Evolutionary conservation across 2,329 filamentous ascomycete genomes (phyloP).

Genomic region (Venturia pyrina): DNA sequence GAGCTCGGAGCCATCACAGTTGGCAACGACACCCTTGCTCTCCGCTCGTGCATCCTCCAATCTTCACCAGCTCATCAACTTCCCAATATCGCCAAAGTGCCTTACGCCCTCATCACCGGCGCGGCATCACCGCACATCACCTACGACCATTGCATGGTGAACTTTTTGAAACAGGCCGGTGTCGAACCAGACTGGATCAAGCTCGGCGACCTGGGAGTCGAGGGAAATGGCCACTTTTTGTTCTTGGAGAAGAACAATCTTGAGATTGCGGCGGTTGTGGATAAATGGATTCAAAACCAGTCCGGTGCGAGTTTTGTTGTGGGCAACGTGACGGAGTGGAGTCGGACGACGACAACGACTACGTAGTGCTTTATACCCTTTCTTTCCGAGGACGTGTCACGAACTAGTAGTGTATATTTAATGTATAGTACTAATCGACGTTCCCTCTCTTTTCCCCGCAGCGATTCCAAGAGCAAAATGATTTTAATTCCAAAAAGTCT

Average conservation of each 20-base stretch:
- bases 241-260: slow-evolving; percentile 26
- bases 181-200: slow-evolving; percentile 20
- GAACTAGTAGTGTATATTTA: not conserved
- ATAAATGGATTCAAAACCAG: not conserved
- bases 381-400: not conserved
- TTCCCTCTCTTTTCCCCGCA: no score
- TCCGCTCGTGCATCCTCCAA: slow-evolving; percentile 31
- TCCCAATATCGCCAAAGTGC: slow-evolving; percentile 37
- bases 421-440: not conserved
- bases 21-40: slow-evolving; percentile 19
- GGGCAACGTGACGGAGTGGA: not conserved
- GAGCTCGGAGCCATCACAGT: slow-evolving; percentile 19
- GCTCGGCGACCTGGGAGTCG: slow-evolving; percentile 50
- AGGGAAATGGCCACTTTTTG: slow-evolving; percentile 38
- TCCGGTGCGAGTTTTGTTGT: not conserved
- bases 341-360: not conserved
- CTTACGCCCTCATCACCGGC: slow-evolving; percentile 40
- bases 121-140: slow-evolving; percentile 45
- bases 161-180: slow-evolving; percentile 39
- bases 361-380: not conserved
- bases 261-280: not conserved
- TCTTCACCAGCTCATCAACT: slow-evolving; percentile 33
- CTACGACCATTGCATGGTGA: slow-evolving; percentile 46
- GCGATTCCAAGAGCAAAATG: no score
- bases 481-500: no score